Evolutionary conservation across 768 basidiomycete species (phyloP).

Genomic region (Ephemerocybe angulata): DNA sequence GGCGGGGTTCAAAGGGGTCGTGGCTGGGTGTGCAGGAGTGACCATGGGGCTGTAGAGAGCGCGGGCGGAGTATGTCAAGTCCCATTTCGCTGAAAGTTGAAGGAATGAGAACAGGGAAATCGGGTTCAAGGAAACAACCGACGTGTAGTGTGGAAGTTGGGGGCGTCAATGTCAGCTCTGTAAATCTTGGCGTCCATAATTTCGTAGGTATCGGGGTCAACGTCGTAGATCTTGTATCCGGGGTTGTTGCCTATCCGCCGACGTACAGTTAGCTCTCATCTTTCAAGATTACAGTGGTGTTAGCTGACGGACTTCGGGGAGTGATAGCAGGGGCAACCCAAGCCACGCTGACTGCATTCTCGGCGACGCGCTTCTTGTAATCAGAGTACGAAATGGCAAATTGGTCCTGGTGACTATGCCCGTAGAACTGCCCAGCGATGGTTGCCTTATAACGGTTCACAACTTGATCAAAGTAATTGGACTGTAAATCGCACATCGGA

Average conservation of each 20-base stretch:
- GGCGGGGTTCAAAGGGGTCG: constrained; percentile 40
- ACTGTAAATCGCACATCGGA: constrained; percentile 33
- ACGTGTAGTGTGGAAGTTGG: constrained; percentile 47
- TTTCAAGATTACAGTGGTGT: not conserved
- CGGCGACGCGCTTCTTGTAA: constrained; percentile 40
- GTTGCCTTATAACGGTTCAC: constrained; percentile 56
- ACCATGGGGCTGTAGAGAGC: constrained; percentile 44
- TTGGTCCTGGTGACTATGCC: constrained; percentile 59
- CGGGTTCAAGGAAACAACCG: too few relatives aligned
- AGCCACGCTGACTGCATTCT: constrained; percentile 44
- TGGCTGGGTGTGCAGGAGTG: constrained; percentile 32
- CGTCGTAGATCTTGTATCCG: constrained; percentile 56
- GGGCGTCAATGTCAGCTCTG: constrained; percentile 37
- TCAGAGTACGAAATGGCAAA: constrained; percentile 59
- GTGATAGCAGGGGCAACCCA: constrained; percentile 56
- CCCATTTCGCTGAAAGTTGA: constrained; percentile 41
- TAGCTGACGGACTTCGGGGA: constrained; percentile 43
- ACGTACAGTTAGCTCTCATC: not conserved
- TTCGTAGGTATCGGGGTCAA: constrained; percentile 65
- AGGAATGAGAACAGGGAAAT: not conserved
- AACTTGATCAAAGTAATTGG: constrained; percentile 62
- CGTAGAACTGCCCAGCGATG: constrained; percentile 60
- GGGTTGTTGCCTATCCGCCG: constrained; percentile 44
- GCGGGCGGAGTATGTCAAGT: constrained; percentile 55
- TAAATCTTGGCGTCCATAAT: constrained; percentile 56